Evolutionary conservation across 768 basidiomycete genomes (phyloP).

Genomic region (Gautieria morchelliformis): DNA sequence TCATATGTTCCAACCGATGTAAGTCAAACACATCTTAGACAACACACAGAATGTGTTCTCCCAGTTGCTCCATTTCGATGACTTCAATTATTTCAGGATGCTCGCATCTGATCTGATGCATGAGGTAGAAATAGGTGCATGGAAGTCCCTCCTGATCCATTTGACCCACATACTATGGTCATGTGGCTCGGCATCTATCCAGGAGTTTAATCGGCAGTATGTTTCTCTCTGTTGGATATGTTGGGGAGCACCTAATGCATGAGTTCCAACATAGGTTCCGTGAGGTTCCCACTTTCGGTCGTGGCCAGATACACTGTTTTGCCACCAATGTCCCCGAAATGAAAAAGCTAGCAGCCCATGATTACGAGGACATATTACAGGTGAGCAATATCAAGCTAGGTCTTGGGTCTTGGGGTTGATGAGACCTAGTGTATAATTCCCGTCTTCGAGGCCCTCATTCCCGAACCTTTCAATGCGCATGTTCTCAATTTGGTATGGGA

Average conservation of each 20-base stretch:
- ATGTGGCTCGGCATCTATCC: too few species aligned
- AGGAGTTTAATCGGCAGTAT: constrained; percentile 15
- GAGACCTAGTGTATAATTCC: too few species aligned
- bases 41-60: constrained; percentile 36
- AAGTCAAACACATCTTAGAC: too few species aligned
- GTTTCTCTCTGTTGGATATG: not conserved
- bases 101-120: constrained; percentile 31
- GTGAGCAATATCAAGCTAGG: too few species aligned
- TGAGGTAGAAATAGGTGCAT: constrained; percentile 32
- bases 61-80: constrained; percentile 13
- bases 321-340: constrained; percentile 24
- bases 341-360: constrained; percentile 26
- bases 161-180: constrained; percentile 24
- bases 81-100: constrained; percentile 18
- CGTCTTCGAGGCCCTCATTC: too few species aligned
- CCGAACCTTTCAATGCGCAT: too few species aligned
- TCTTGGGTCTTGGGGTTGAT: too few species aligned
- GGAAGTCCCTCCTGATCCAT: constrained; percentile 29
- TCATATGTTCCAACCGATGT: too few species aligned
- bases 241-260: not conserved
- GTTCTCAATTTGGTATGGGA: too few species aligned
- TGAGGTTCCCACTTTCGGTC: constrained; percentile 23
- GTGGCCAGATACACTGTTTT: constrained; percentile 27
- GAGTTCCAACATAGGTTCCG: constrained; percentile 22
- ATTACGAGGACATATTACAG: constrained; percentile 37